A percentile compares a stretch with the other conserved stretches of the same genome.
phyloP scores from a whole-genome alignment of 805 yeast species.

The Hanseniaspora thailandica region DNA sequence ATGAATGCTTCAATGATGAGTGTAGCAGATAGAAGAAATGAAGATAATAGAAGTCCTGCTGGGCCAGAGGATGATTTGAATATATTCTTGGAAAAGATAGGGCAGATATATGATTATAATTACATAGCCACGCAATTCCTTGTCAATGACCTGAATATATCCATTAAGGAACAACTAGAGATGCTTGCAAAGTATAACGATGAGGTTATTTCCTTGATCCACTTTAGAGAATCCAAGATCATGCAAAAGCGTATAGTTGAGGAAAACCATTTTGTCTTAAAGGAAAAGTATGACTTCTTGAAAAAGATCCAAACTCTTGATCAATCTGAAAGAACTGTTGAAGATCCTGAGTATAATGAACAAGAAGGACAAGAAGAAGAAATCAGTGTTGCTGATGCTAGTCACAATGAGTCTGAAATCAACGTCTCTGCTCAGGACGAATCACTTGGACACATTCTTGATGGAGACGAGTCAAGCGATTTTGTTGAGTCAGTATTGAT shows the following conservation, averaged over 20 bases:
- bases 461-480: conserved; percentile 11
- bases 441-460: conserved; percentile 23
- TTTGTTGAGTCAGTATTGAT: conserved; percentile 7
- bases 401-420: background rate
- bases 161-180: conserved; percentile 29
- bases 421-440: conserved; percentile 20
- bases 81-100: conserved; percentile 56
- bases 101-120: conserved; percentile 71
- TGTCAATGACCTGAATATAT: conserved; percentile 24
- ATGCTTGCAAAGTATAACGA: conserved; percentile 31
- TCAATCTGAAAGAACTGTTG: conserved; percentile 26
- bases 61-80: conserved; percentile 41
- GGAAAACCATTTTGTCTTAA: conserved; percentile 25
- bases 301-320: conserved; percentile 28
- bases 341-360: background rate
- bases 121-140: conserved; percentile 41
- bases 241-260: conserved; percentile 37
- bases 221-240: conserved; percentile 48
- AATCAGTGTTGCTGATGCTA: background rate
- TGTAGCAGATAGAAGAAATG: background rate
- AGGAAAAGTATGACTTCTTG: conserved; percentile 27
- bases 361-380: conserved; percentile 24
- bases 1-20: conserved; percentile 29
- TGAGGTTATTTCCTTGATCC: conserved; percentile 36
- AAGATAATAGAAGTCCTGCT: conserved; percentile 31